phyloP scores from a whole-genome alignment of 1,139 yeast species.

The Groenewaldozyma sp. region DNA sequence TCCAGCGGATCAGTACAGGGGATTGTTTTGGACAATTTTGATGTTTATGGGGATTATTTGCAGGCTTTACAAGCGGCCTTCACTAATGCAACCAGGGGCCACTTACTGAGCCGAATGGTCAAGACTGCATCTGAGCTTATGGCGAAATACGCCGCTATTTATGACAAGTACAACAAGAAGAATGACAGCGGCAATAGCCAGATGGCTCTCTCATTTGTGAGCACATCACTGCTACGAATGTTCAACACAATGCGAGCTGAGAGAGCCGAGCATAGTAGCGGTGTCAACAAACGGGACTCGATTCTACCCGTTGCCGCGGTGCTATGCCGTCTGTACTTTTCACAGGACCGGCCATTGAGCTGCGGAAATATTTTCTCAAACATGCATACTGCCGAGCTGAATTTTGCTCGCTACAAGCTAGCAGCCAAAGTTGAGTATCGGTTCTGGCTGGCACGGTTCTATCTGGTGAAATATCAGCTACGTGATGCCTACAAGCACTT shows the following conservation, averaged over 20 bases:
- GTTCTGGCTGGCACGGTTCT: constrained; percentile 58
- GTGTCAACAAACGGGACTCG: constrained; percentile 37
- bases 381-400: constrained; percentile 51
- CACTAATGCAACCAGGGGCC: constrained; percentile 44
- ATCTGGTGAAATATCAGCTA: constrained; percentile 51
- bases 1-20: neutral
- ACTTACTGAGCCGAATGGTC: constrained; percentile 39
- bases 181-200: neutral
- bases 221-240: constrained; percentile 48
- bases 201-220: constrained; percentile 37
- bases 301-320: constrained; percentile 48
- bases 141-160: constrained; percentile 15
- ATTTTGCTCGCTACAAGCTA: constrained; percentile 37
- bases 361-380: constrained; percentile 72
- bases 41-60: constrained; percentile 43
- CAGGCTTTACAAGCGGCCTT: constrained; percentile 53
- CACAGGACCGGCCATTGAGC: constrained; percentile 51
- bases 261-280: constrained; percentile 3
- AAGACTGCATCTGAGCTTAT: constrained; percentile 20
- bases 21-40: constrained; percentile 45
- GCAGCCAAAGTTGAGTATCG: constrained; percentile 57
- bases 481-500: constrained; percentile 49
- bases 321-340: constrained; percentile 56
- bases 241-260: constrained; percentile 56
- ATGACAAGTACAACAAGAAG: constrained; percentile 31